Percentiles rank a stretch among this genome's conserved stretches.
These are phyloP conservation scores for Nymphaea thermarum DNA, from an alignment of 164 flowering plant genomes.

Conservation along the genomic window DNA sequence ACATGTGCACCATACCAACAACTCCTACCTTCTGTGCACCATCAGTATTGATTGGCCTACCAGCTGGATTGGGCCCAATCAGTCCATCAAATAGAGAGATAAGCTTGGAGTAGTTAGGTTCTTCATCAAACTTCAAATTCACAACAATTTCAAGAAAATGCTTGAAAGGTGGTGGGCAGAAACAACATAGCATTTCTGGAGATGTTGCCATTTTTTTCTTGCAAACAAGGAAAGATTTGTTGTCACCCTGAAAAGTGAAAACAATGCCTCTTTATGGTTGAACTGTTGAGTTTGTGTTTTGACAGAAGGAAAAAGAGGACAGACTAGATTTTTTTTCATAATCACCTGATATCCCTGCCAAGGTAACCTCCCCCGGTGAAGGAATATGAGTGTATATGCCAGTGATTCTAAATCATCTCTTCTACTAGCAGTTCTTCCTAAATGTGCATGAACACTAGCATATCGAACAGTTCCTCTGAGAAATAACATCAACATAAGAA, in stretches of 20 bases:
- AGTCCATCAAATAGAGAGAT: slow-evolving; percentile 65
- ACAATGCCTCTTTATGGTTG: too few species aligned
- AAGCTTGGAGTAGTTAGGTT: slow-evolving; percentile 71
- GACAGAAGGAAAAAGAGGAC: too few species aligned
- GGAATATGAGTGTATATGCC: slow-evolving; percentile 81
- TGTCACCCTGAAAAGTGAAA: slow-evolving; percentile 52
- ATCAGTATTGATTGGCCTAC: slow-evolving; percentile 77
- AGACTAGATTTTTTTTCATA: not conserved
- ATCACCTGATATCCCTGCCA: slow-evolving; percentile 93
- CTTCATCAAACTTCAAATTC: slow-evolving; percentile 91
- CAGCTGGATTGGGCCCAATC: slow-evolving; percentile 68
- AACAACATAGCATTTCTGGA: slow-evolving; percentile 72
- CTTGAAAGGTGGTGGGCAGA: slow-evolving; percentile 70
- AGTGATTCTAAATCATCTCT: slow-evolving; percentile 96
- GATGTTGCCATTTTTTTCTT: slow-evolving; percentile 86
- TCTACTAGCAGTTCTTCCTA: slow-evolving; percentile 93
- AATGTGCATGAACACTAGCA: slow-evolving; percentile 91
- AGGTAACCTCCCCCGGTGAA: slow-evolving; percentile 70
- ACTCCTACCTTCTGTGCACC: slow-evolving; percentile 73
- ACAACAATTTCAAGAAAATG: slow-evolving; percentile 79
- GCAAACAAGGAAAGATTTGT: slow-evolving; percentile 80
- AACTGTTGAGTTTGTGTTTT: too few species aligned
- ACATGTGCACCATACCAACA: not conserved
- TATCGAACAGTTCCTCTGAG: slow-evolving; percentile 80
- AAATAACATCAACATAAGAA: not conserved